Evolutionary conservation across 164 flowering plant species (phyloP).

Genomic region (Paratinospora sagittata): DNA sequence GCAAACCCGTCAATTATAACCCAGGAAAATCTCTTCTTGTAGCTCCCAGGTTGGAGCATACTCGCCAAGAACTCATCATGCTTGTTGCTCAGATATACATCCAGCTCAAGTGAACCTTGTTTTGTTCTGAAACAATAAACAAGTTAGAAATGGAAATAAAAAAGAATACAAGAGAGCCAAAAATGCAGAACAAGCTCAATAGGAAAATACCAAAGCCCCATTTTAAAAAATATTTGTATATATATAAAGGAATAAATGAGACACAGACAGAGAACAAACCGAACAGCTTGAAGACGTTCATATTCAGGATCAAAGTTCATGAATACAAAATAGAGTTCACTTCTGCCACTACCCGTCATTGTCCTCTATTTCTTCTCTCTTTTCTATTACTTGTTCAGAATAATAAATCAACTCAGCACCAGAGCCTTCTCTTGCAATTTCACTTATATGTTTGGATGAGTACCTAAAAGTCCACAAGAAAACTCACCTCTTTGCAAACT

Average conservation of each 20-base stretch:
- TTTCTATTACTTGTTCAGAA: not conserved
- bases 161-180: not conserved
- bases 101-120: slow-evolving; percentile 56
- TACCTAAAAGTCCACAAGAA: too few species aligned
- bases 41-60: slow-evolving; percentile 49
- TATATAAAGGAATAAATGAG: not conserved
- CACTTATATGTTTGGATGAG: too few species aligned
- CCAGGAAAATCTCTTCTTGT: slow-evolving; percentile 63
- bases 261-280: slow-evolving; percentile 24
- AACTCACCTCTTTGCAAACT: too few species aligned
- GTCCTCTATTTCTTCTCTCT: not conserved
- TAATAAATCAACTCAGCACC: not conserved
- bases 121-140: slow-evolving; percentile 26
- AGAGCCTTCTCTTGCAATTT: too few species aligned
- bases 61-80: slow-evolving; percentile 61
- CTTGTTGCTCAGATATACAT: slow-evolving; percentile 64
- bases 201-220: too few species aligned
- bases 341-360: slow-evolving; percentile 8
- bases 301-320: slow-evolving; percentile 87
- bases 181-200: too few species aligned
- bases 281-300: slow-evolving; percentile 58
- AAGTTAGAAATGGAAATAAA: not conserved
- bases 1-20: slow-evolving; percentile 82
- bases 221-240: too few species aligned
- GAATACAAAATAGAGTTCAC: slow-evolving; percentile 72